Base-by-base conservation (phyloP, 345 rosid genomes). In the Rhodamnia rubescens region DNA sequence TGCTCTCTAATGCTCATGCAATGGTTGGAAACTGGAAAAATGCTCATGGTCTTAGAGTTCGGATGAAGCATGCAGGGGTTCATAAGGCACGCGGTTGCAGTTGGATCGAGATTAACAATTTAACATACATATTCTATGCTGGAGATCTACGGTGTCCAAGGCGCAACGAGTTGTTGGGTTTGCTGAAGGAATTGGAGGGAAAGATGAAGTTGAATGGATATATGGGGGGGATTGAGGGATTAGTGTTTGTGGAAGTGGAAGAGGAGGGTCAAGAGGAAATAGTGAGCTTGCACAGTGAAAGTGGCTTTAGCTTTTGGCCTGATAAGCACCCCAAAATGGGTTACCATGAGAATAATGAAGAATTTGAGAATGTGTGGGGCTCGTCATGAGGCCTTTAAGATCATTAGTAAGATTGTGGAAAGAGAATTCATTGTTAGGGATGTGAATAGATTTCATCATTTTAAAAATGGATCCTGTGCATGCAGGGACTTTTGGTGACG, bases 31-130 rank as follows among this genome's bases (percentile, higher is more conserved):
- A 92, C 42, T 95, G 98, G 98, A 93, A 91, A 81, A 93, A 84
- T 53, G 90, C 87, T 82, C 89, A 89, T 42, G 86, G 86, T 86
- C 89, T 96, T 81, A 89, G 98, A n/a, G 52, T 89, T 51, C 86
- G 91, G 88, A 94, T 96, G 98, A 95, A 90, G 61, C 88, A 53
- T n/a, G 83, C 82, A 21, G 97, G 97, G 47, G 89, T 93, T 84
- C 69, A 78, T 87, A 95, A 95, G 90, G 94, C 92, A 87, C 93
- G 95, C 2, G 99, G 97, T 22, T 92, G 95, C 90, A 94, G 97
- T 86, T 95, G 99, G 98, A 84, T 96, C 26, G 97, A 96, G 90
- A 89, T 90, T 44, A 92, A 86, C 85, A 92, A 90, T 44, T 84
- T 86, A 14, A 88, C 90, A 1, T 92, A 90, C 3, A 87, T 87